Conservation (phyloP, 805 yeast species). For the Ogataea methylovora region DNA sequence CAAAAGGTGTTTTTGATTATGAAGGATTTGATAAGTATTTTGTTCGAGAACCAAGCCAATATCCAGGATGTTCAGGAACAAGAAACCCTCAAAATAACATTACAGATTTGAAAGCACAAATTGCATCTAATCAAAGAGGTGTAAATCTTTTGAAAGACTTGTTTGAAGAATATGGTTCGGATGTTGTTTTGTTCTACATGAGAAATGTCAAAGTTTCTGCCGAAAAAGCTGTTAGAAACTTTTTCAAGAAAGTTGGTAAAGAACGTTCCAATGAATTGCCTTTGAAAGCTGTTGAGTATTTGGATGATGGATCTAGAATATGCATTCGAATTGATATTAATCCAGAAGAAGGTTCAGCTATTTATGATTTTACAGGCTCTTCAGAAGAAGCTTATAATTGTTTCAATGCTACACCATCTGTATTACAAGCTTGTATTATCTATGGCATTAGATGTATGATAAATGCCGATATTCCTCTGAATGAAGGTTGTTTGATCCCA, state of each 20-base stretch:
- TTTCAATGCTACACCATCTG: conserved; percentile 48
- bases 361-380: conserved; percentile 46
- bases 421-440: conserved; percentile 45
- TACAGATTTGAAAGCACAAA: conserved; percentile 41
- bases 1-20: conserved; percentile 45
- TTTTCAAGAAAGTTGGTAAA: conserved; percentile 28
- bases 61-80: conserved; percentile 48
- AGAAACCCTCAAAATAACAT: conserved; percentile 47
- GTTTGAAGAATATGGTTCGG: conserved; percentile 35
- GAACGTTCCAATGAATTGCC: conserved; percentile 28
- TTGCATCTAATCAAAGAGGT: conserved; percentile 46
- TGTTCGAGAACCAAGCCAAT: conserved; percentile 40
- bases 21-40: conserved; percentile 40
- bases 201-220: conserved; percentile 37
- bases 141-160: conserved; percentile 34
- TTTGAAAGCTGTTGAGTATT: conserved; percentile 36
- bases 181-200: conserved; percentile 40
- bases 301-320: conserved; percentile 52
- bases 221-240: conserved; percentile 35
- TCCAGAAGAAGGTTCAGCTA: conserved; percentile 32
- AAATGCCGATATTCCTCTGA: conserved; percentile 48
- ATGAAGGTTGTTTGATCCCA: conserved; percentile 40
- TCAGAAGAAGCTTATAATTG: conserved; percentile 45
- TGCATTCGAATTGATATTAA: conserved; percentile 33
- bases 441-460: conserved; percentile 43